Percentiles rank a stretch among this genome's conserved stretches.
Conservation (phyloP, 768 basidiomycete genomes). For the Galerina marginata region DNA sequence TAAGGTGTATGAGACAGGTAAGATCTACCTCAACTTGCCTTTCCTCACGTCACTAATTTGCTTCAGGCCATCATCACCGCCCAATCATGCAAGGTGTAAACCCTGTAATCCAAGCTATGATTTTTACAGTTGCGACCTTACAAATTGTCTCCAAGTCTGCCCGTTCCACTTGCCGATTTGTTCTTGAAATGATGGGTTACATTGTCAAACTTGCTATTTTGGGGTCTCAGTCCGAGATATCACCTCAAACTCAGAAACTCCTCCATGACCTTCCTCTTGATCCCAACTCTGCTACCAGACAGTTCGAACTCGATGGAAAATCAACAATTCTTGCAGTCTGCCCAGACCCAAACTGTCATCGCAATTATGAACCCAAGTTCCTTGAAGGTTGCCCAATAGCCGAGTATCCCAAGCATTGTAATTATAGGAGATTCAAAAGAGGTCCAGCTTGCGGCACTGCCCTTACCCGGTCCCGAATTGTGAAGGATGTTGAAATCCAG, state of each 20-base stretch:
- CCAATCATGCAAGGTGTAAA: conserved; percentile 10
- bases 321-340: background rate
- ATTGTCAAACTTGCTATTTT: conserved; percentile 7
- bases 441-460: conserved; percentile 9
- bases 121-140: conserved; percentile 14
- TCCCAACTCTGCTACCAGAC: no score
- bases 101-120: conserved; percentile 9
- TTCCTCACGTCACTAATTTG: no score
- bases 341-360: conserved; percentile 17
- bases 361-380: conserved; percentile 18
- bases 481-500: background rate
- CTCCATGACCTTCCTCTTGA: no score
- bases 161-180: conserved; percentile 8
- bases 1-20: no score
- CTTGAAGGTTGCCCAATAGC: conserved; percentile 5
- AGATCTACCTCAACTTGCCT: no score
- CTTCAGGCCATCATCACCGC: conserved; percentile 14
- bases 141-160: conserved; percentile 10
- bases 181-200: conserved; percentile 16
- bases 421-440: background rate
- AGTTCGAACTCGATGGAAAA: no score
- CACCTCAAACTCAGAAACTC: no score
- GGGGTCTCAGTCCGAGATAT: background rate
- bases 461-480: conserved; percentile 4
- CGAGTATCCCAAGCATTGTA: conserved; percentile 17